Evolutionary conservation across 306 rosid genomes (phyloP).

Genomic region (Rosa chinensis): DNA sequence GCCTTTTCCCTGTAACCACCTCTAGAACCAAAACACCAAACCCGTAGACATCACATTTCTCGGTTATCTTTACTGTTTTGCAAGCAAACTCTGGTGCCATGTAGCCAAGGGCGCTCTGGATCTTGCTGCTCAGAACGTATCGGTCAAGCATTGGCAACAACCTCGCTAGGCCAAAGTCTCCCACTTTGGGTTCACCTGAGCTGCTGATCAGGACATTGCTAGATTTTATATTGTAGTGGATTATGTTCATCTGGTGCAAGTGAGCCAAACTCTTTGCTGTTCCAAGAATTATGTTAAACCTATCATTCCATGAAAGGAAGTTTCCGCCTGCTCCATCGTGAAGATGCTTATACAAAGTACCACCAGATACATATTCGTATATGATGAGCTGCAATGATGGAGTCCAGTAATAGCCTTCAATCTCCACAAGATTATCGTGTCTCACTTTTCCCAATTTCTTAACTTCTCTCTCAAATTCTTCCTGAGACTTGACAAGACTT

Average conservation of each 20-base stretch:
- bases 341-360: constrained; percentile 89
- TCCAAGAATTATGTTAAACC: constrained; percentile 87
- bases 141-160: constrained; percentile 96
- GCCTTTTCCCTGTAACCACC: constrained; percentile 90
- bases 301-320: constrained; percentile 87
- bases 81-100: constrained; percentile 99
- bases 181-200: constrained; percentile 85
- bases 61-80: constrained; percentile 90
- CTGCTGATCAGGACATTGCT: constrained; percentile 82
- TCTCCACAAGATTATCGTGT: constrained; percentile 84
- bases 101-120: constrained; percentile 96
- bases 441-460: constrained; percentile 85
- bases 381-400: constrained; percentile 95
- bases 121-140: constrained; percentile 94
- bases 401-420: constrained; percentile 99
- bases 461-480: constrained; percentile 93
- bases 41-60: constrained; percentile 92
- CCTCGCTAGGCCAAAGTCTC: constrained; percentile 91
- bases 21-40: constrained; percentile 88
- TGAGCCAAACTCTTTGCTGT: constrained; percentile 91
- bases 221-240: constrained; percentile 93
- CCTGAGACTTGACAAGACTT: constrained; percentile 96
- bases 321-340: constrained; percentile 82
- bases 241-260: constrained; percentile 77
- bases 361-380: constrained; percentile 76